Evolutionary conservation across 441 rosid species (phyloP), one percentile per base, ranked within the genome.

Genomic region (Pelargonium australe): DNA sequence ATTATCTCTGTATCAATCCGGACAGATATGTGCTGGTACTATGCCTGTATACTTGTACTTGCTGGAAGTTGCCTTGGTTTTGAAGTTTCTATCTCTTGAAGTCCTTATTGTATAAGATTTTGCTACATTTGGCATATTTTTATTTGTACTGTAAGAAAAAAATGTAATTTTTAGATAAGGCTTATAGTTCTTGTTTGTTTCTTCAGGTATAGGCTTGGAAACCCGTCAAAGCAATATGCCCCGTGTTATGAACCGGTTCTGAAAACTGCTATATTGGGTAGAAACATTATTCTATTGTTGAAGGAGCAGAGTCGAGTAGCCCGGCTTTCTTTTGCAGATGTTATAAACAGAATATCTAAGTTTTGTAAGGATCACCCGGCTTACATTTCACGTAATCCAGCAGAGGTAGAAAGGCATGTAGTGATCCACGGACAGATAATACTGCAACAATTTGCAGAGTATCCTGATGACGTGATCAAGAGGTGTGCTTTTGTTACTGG

Each of bases 401-500:
- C 77, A 13, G 74, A 68, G 64, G 91, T 86, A 6, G 91, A 88
- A 80, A 85, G 90, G 75, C 85, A 80, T 60, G 76, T 89, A 65
- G 87, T 88, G 5, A 95, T 87, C 69, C 97, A 93, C 65, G 97
- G 97, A 16, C 90, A 85, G 71, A 86, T 93, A n/a, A 73, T 93
- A 58, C 76, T 82, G 69, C 98, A 88, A 67, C 82, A 78, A 41
- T 87, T 89, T 83, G 86, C 89, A 37, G 89, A 78, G 43, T 81
- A 60, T 75, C 95, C 91, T 9, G 81, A 79, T 49, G 51, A 70
- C 0, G 79, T 64, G 17, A 74, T 93, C 47, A 80, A 31, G 72
- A 93, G 70, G 75, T 86, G 87, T 77, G 76, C 95, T 16, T 93
- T 93, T 83, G 82, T 80, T 20, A 28, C 65, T 61, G 81, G 87